Conservation (phyloP, 2,329 filamentous ascomycete genomes). For the Diaporthe batatas region DNA sequence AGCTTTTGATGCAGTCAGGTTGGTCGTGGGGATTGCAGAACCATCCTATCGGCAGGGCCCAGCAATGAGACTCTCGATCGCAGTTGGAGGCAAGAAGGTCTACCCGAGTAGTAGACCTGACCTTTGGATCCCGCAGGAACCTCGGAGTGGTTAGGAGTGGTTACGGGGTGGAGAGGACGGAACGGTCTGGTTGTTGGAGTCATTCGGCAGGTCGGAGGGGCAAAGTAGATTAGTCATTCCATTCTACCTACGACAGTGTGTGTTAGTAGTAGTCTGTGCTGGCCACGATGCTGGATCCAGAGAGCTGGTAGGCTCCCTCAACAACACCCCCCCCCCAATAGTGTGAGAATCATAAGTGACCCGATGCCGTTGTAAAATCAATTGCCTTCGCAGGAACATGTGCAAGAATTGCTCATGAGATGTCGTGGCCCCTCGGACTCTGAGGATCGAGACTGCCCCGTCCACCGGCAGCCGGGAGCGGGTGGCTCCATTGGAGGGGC, state of each 20-base stretch:
- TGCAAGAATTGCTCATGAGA: background rate
- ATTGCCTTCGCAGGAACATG: no score
- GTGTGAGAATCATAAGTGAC: background rate
- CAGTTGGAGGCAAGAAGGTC: slow-evolving; percentile 21
- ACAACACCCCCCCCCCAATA: no score
- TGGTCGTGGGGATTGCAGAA: slow-evolving; percentile 3
- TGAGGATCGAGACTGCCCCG: background rate
- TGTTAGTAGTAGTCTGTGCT: background rate
- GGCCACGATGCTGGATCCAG: background rate
- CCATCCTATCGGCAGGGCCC: slow-evolving; percentile 1
- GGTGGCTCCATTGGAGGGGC: background rate
- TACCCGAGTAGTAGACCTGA: slow-evolving; percentile 34
- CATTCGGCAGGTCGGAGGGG: slow-evolving; percentile 25
- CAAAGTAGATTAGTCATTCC: slow-evolving; percentile 33
- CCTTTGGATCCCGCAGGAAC: slow-evolving; percentile 34
- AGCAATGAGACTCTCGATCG: slow-evolving; percentile 12
- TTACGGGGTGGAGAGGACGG: background rate
- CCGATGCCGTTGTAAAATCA: background rate
- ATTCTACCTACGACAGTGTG: background rate
- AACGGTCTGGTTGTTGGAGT: background rate
- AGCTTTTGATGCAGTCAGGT: slow-evolving; percentile 24
- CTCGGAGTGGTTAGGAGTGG: slow-evolving; percentile 23
- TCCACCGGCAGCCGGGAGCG: background rate
- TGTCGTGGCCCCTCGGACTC: background rate
- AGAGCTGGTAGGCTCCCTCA: background rate